A percentile compares a stretch with the other conserved stretches of the same genome.
Conservation (phyloP, 805 yeast species). For the Saccharomycopsis sp. region DNA sequence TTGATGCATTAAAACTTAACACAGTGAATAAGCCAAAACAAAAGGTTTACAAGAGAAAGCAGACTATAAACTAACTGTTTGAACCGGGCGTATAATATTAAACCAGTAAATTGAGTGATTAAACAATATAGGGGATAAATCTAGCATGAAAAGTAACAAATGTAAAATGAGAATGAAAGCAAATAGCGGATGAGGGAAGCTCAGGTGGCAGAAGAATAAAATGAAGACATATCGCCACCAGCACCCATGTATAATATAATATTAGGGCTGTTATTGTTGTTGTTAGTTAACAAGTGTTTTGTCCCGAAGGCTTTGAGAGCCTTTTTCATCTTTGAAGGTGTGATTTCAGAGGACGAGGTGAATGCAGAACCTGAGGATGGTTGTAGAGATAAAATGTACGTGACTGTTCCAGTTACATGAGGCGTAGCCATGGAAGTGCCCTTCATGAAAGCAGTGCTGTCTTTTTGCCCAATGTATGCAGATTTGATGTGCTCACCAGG, state of each 20-base stretch:
- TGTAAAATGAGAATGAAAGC: too few relatives aligned
- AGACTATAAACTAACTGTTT: too few relatives aligned
- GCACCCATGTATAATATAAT: not conserved
- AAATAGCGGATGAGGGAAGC: too few relatives aligned
- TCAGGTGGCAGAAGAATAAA: not conserved
- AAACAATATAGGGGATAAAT: too few relatives aligned
- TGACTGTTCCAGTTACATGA: slow-evolving; percentile 2
- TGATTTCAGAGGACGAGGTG: not conserved
- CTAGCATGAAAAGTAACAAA: too few relatives aligned
- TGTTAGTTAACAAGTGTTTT: not conserved
- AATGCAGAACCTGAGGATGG: not conserved
- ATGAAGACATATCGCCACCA: slow-evolving; percentile 1
- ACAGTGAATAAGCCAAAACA: too few relatives aligned
- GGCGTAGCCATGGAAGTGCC: slow-evolving; percentile 3
- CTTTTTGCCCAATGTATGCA: slow-evolving; percentile 45
- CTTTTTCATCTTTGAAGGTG: slow-evolving; percentile 1
- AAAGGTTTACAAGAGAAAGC: too few relatives aligned
- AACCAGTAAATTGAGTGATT: too few relatives aligned
- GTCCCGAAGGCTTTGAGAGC: slow-evolving; percentile 1
- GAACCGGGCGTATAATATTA: too few relatives aligned
- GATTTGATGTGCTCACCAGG: slow-evolving; percentile 52
- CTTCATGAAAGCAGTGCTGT: not conserved
- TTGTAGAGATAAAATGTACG: slow-evolving; percentile 1
- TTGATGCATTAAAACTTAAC: too few relatives aligned
- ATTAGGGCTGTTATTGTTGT: not conserved